Evolutionary conservation across 2,329 filamentous ascomycete genomes (phyloP).

Genomic region (Apiospora rasikravindrae): DNA sequence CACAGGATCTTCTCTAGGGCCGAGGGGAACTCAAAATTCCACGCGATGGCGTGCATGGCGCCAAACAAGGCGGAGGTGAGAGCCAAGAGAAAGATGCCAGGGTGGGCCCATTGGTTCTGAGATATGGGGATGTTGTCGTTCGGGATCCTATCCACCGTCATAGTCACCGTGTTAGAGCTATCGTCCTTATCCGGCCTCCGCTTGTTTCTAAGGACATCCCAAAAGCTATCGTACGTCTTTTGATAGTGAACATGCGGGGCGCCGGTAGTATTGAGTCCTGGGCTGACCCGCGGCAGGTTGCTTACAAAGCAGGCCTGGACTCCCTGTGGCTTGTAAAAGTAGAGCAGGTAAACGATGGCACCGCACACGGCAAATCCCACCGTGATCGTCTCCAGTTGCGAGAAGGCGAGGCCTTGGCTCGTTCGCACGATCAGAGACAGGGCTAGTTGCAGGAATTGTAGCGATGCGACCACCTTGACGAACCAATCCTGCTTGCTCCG

Average conservation of each 20-base stretch:
- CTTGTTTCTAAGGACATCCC: background rate
- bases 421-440: background rate
- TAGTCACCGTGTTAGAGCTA: background rate
- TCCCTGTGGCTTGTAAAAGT: background rate
- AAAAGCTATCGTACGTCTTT: background rate
- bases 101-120: background rate
- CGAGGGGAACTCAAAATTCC: background rate
- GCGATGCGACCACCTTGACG: background rate
- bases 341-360: background rate
- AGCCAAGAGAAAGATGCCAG: background rate
- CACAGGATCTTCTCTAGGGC: background rate
- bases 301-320: background rate
- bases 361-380: background rate
- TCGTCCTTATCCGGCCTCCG: background rate
- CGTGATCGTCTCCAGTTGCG: background rate
- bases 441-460: background rate
- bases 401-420: background rate
- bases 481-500: background rate
- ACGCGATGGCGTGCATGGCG: background rate
- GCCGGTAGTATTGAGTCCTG: too few relatives aligned
- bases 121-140: background rate
- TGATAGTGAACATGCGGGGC: background rate
- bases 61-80: background rate
- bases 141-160: background rate
- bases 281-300: too few relatives aligned